A percentile compares a stretch with the other conserved stretches of the same genome.
phyloP scores from a whole-genome alignment of 2,329 filamentous ascomycete species.

The Aspergillus sergii region DNA sequence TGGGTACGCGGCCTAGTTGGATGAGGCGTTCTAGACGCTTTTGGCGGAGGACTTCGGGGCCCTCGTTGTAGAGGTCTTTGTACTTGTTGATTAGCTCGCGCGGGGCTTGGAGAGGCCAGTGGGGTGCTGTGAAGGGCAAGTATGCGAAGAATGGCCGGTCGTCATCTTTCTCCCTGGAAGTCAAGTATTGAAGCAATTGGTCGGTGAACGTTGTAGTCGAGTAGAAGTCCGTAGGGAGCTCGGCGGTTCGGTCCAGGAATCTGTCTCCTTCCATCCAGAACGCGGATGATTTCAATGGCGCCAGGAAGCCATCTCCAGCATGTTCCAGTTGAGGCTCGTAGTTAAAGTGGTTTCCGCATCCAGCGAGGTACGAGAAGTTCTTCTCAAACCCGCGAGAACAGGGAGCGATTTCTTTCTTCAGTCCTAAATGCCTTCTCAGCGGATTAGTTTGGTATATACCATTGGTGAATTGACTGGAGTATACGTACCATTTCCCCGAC shows the following conservation, averaged over 20 bases:
- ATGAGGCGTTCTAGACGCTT: not conserved
- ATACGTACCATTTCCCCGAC: constrained; percentile 55
- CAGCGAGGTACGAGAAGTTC: constrained; percentile 62
- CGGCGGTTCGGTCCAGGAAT: constrained; percentile 27
- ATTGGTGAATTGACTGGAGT: not conserved
- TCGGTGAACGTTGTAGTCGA: constrained; percentile 55
- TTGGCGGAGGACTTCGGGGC: not conserved
- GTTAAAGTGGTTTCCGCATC: constrained; percentile 61
- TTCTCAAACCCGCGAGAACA: constrained; percentile 61
- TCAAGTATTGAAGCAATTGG: constrained; percentile 54
- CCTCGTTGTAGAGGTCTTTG: constrained; percentile 18
- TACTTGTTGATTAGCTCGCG: constrained; percentile 59
- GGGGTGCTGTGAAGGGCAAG: constrained; percentile 63
- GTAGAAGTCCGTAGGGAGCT: constrained; percentile 48
- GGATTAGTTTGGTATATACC: not conserved
- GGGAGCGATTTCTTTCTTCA: constrained; percentile 60
- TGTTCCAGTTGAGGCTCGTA: constrained; percentile 52
- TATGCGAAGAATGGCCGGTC: constrained; percentile 61
- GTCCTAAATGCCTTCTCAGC: constrained; percentile 56
- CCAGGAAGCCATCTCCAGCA: constrained; percentile 30
- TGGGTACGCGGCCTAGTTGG: not conserved
- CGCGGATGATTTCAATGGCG: constrained; percentile 34
- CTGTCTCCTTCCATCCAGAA: constrained; percentile 42
- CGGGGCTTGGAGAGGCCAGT: constrained; percentile 65
- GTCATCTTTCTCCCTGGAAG: constrained; percentile 47